Evolutionary conservation across 805 yeast genomes (phyloP), one percentile per base, ranked within the genome.

Genomic region (Saccharomycopsis sp.): DNA sequence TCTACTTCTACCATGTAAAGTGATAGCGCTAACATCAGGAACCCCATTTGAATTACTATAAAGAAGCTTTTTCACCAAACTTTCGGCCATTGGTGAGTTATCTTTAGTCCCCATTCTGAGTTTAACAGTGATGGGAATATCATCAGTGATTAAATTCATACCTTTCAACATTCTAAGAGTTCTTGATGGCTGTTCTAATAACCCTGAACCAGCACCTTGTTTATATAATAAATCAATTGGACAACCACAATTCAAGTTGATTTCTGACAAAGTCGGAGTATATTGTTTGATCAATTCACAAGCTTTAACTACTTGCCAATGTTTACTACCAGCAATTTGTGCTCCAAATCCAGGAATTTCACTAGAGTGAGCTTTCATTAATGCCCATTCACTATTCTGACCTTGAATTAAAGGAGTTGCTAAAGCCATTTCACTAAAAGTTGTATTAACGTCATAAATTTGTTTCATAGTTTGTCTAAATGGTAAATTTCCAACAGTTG

Each of bases 401-500:
- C 96, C 98, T 57, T 85, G 95, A 20, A 92, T 63, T 39, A 92
- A 63, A 1, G 97, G 96, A 38, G 84, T 63, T 2, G 83, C 65
- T 28, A 92, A 66, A 0, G 97, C 96, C 98, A 92, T 92, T 62
- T 92, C 99, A 30, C 88, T 73, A 57, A 84, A 92, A 0, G 98
- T 92, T 14, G 87, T 71, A 52, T 92, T 96, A 10, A 95, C 95
- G 14, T 96, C 96, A 28, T 44, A 46, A 26, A 86, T 60, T 1
- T 79, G 70, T 53, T 79, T 81, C 96, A 92, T 88, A 45, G 92
- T 68, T 51, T 97, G 72, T 59, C 99, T 79, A 62, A 75, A 92
- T 13, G 99, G 98, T 52, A 92, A 67, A 60, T 92, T 92, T 18
- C 99, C 99, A 4, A 92, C 98, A 0, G 99, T 92, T 26, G 99